Evolutionary conservation across 805 yeast genomes (phyloP).

Genomic region (Blastobotrys attinorum): DNA sequence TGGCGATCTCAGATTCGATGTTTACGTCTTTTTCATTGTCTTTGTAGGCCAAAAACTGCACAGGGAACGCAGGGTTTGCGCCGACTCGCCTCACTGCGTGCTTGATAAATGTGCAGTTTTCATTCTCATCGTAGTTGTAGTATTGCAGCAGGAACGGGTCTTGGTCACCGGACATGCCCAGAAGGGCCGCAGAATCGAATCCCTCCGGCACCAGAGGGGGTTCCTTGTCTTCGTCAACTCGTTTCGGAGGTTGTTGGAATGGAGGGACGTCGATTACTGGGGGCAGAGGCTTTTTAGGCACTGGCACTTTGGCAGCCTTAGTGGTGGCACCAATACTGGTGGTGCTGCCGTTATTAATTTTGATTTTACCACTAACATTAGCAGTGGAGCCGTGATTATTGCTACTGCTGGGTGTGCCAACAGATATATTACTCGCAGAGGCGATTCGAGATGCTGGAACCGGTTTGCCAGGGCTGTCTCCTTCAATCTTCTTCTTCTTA

Average conservation of each 20-base stretch:
- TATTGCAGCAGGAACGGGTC: constrained; percentile 26
- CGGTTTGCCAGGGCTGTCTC: not conserved
- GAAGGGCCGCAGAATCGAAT: constrained; percentile 20
- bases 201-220: constrained; percentile 21
- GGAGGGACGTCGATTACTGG: constrained; percentile 12
- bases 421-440: not conserved
- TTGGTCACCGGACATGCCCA: constrained; percentile 27
- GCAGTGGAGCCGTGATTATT: not conserved
- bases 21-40: constrained; percentile 13
- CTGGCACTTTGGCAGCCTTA: not conserved
- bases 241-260: constrained; percentile 11
- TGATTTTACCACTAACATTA: not conserved
- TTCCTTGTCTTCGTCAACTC: constrained; percentile 6
- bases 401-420: not conserved
- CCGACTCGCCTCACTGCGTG: constrained; percentile 21
- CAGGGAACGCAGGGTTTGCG: constrained; percentile 19
- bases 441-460: not conserved
- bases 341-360: not conserved
- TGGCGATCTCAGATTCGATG: constrained; percentile 7
- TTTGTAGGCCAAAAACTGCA: constrained; percentile 19
- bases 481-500: constrained; percentile 8
- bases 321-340: not conserved
- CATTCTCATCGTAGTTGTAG: constrained; percentile 19
- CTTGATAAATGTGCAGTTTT: constrained; percentile 22
- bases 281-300: not conserved